Evolutionary conservation across 1,139 yeast genomes (phyloP).

Genomic region (Suhomyces taliae): DNA sequence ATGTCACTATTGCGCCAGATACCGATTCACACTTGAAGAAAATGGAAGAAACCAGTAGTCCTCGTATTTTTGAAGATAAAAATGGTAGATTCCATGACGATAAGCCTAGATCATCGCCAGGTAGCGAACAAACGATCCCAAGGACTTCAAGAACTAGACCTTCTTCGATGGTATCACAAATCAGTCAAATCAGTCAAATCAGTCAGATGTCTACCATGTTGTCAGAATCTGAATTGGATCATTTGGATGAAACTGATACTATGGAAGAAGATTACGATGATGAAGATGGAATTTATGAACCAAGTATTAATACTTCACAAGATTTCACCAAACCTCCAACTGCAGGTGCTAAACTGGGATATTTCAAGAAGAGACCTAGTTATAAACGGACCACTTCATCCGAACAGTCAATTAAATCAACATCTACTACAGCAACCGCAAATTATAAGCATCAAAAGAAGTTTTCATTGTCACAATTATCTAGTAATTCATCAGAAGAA

Average conservation of each 20-base stretch:
- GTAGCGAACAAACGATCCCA: slow-evolving; percentile 3
- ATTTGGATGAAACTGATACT: slow-evolving; percentile 47
- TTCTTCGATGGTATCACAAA: slow-evolving; percentile 64
- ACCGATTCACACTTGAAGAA: background rate
- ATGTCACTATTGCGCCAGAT: slow-evolving; percentile 1
- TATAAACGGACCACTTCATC: slow-evolving; percentile 38
- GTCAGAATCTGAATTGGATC: slow-evolving; percentile 47
- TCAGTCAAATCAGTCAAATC: slow-evolving; percentile 53
- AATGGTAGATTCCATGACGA: slow-evolving; percentile 1
- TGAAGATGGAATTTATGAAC: slow-evolving; percentile 37
- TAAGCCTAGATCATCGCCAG: slow-evolving; percentile 6
- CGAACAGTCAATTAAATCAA: slow-evolving; percentile 38
- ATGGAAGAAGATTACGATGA: slow-evolving; percentile 42
- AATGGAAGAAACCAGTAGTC: background rate
- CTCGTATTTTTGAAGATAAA: slow-evolving; percentile 6
- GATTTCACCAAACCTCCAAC: slow-evolving; percentile 13
- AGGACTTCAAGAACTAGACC: slow-evolving; percentile 48
- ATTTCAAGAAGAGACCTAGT: slow-evolving; percentile 29
- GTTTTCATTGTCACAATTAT: slow-evolving; percentile 34
- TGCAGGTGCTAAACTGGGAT: background rate
- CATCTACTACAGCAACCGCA: slow-evolving; percentile 30
- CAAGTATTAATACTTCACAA: slow-evolving; percentile 31
- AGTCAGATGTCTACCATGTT: slow-evolving; percentile 58
- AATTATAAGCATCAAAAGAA: slow-evolving; percentile 23
- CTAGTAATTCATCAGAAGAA: slow-evolving; percentile 44